Percentiles rank a stretch among this genome's conserved stretches.
Evolutionary conservation across 352 stramenopile species (phyloP).

Genomic region (Pythium phragmitis): DNA sequence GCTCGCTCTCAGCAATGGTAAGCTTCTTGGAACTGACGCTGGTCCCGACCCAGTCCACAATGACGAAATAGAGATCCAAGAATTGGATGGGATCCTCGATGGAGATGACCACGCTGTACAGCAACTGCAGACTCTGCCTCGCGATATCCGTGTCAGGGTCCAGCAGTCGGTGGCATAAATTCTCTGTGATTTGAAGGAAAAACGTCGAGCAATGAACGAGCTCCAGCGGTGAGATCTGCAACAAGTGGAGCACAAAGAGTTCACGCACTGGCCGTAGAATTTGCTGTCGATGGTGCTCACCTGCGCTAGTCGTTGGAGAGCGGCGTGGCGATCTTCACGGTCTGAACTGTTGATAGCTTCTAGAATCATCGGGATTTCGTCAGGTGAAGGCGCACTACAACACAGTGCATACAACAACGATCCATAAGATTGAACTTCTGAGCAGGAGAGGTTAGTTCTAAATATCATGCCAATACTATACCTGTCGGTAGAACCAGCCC

Average conservation of each 20-base stretch:
- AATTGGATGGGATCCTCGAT: conserved; percentile 51
- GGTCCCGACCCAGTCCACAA: conserved; percentile 45
- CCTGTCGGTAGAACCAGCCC: conserved; percentile 18
- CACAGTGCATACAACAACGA: neutral
- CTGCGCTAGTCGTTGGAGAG: conserved; percentile 38
- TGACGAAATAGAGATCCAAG: conserved; percentile 43
- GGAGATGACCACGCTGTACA: conserved; percentile 44
- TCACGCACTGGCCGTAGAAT: neutral
- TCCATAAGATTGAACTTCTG: neutral
- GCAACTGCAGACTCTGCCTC: conserved; percentile 28
- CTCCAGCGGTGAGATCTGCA: conserved; percentile 50
- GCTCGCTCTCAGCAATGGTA: conserved; percentile 27
- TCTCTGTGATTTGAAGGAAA: conserved; percentile 34
- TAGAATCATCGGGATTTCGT: conserved; percentile 37
- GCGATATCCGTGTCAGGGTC: conserved; percentile 16
- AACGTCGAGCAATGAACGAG: conserved; percentile 44
- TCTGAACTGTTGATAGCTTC: conserved; percentile 27
- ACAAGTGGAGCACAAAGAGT: neutral
- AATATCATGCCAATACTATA: neutral
- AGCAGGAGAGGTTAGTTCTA: neutral
- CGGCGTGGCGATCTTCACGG: conserved; percentile 16
- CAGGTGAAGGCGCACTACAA: conserved; percentile 37
- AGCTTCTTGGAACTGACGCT: conserved; percentile 31
- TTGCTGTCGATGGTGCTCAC: conserved; percentile 13
- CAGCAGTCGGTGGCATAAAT: conserved; percentile 38